Evolutionary conservation across 345 rosid genomes (phyloP).

Genomic region (Populus alba): DNA sequence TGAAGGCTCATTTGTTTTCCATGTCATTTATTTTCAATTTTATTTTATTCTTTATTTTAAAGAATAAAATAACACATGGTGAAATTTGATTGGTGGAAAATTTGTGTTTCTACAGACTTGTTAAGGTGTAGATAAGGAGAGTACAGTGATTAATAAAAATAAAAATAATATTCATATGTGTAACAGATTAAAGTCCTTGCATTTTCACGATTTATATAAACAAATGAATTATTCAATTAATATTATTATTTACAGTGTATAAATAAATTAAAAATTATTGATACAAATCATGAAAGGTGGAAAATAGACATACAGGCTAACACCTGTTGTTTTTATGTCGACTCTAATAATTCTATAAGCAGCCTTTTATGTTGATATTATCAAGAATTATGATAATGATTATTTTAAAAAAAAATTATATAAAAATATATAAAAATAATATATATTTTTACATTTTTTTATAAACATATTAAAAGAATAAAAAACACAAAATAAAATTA

Average conservation of each 20-base stretch:
- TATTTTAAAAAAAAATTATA: too few relatives aligned
- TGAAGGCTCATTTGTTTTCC: too few relatives aligned
- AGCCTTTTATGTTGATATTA: conserved; percentile 25
- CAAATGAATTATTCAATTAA: background rate
- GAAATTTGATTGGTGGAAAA: too few relatives aligned
- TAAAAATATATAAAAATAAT: too few relatives aligned
- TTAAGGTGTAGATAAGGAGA: background rate
- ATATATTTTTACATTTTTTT: too few relatives aligned
- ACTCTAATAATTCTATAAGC: conserved; percentile 33
- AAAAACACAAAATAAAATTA: too few relatives aligned
- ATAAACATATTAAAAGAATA: too few relatives aligned
- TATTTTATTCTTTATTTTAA: too few relatives aligned
- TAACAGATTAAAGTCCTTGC: background rate
- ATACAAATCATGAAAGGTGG: background rate
- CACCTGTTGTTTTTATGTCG: conserved; percentile 32
- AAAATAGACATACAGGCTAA: conserved; percentile 12
- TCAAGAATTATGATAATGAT: too few relatives aligned
- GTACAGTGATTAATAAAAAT: background rate
- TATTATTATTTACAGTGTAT: background rate
- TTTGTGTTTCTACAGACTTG: background rate
- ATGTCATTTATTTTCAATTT: too few relatives aligned
- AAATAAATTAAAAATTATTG: background rate
- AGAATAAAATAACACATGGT: too few relatives aligned
- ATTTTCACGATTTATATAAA: background rate
- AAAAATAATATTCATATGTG: too few relatives aligned